Base-by-base conservation (phyloP, 2,329 filamentous ascomycete species). In the Allantophomopsis lycopodina region DNA sequence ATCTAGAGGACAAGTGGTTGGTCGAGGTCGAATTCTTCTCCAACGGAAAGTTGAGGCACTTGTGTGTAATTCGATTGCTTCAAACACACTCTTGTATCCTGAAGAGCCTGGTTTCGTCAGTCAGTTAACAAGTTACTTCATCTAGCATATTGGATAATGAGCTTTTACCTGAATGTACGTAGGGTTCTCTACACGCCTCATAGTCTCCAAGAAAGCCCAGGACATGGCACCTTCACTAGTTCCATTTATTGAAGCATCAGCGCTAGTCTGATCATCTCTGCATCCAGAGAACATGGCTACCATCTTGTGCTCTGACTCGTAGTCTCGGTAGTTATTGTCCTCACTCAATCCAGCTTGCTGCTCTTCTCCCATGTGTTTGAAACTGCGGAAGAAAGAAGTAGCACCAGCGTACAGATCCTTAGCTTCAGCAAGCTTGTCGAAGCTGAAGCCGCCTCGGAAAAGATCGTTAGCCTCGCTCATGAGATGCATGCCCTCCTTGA, bases 321-420 rank as follows among this genome's bases (percentile, higher is more conserved):
- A 61, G 38, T 53, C 46, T 35, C 65, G 61, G 31, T 54, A 60
- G 44, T 64, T 63, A 36, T 71, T 63, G 39, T 71, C 61, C 11
- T 59, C 47, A 1, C 55, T 60, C 13, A 69, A 55, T 0, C 66
- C 65, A 32, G 64, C 60, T 14, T 61, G 55, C 41, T 61, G 54
- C 8, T 51, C 51, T 36, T 68, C 57, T 39, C 66, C 56, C 45
- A 61, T 58, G 48, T 71, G 66, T 36, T 61, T 61, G 33, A 74
- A 50, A 2, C 66, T 61, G 41, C 65, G 61, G 55, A 73, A 74
- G 51, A 76, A 75, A 36, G 57, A 59, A 1, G 62, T 68, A 2
- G 71, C 70, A 32, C 69, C 69, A 1, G 64, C 68, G 21, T 72
- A 60, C 5, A 76, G 54, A 47, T 69, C 60, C 43, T 63, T 55